Conservation (phyloP, 2,329 filamentous ascomycete genomes). For the Aspergillus terreus region DNA sequence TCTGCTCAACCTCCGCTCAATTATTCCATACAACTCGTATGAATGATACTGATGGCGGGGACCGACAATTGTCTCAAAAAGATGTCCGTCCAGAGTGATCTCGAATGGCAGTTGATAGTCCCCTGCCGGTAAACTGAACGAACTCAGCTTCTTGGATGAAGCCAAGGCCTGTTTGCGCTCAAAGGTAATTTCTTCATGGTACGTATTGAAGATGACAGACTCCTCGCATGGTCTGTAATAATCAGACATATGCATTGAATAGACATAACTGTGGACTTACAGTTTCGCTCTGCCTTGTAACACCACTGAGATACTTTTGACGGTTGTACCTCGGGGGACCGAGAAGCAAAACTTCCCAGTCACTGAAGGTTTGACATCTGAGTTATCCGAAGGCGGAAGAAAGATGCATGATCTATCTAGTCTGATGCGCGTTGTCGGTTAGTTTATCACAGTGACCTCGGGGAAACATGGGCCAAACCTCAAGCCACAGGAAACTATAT, state of each 20-base stretch:
- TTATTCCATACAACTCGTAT: slow-evolving; percentile 12
- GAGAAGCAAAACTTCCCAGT: slow-evolving; percentile 12
- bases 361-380: background rate
- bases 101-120: slow-evolving; percentile 19
- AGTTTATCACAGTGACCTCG: background rate
- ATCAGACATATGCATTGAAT: background rate
- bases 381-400: slow-evolving; percentile 1
- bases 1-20: slow-evolving; percentile 12
- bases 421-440: background rate
- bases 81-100: slow-evolving; percentile 9
- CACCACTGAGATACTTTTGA: slow-evolving; percentile 15
- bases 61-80: slow-evolving; percentile 11
- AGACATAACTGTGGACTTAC: slow-evolving; percentile 4
- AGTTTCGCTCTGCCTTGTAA: slow-evolving; percentile 13
- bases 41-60: slow-evolving; percentile 14
- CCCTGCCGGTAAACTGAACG: slow-evolving; percentile 15
- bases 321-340: slow-evolving; percentile 1
- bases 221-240: background rate
- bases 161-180: slow-evolving; percentile 12
- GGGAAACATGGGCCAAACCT: no score
- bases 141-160: slow-evolving; percentile 11
- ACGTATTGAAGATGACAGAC: background rate
- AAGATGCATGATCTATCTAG: slow-evolving; percentile 17
- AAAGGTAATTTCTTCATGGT: slow-evolving; percentile 13
- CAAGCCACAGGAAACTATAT: no score